These are phyloP conservation scores for Starmerella stigmatis DNA, from an alignment of 805 yeast species.

Conservation along the genomic window DNA sequence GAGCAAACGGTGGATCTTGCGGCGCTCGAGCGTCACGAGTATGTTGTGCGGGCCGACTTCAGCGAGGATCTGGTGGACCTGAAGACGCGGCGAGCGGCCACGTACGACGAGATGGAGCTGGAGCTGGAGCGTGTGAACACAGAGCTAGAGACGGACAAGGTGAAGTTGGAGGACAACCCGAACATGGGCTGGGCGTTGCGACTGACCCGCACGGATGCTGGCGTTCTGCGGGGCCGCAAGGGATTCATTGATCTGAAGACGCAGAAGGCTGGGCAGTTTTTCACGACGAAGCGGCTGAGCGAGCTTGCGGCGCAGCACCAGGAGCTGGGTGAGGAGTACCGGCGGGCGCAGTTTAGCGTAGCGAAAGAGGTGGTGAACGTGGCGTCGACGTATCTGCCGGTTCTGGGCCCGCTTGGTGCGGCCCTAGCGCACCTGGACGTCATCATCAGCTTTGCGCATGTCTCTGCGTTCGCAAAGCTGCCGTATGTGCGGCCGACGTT, in stretches of 20 bases:
- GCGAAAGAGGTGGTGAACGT: constrained; percentile 76
- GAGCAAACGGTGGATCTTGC: constrained; percentile 86
- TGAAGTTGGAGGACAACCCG: constrained; percentile 79
- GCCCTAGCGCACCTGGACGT: constrained; percentile 72
- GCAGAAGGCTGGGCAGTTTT: constrained; percentile 89
- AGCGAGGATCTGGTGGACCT: constrained; percentile 63
- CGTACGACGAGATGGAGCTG: constrained; percentile 45
- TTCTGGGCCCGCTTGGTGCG: constrained; percentile 56
- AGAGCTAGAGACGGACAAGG: constrained; percentile 71
- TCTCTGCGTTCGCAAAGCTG: constrained; percentile 67
- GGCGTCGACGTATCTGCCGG: constrained; percentile 69
- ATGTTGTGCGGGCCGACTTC: constrained; percentile 78
- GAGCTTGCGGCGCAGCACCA: constrained; percentile 49
- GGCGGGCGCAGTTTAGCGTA: constrained; percentile 61
- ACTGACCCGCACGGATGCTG: constrained; percentile 78
- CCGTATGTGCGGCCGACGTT: constrained; percentile 70
- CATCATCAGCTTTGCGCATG: constrained; percentile 73
- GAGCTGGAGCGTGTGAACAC: constrained; percentile 59
- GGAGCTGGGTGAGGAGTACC: constrained; percentile 55
- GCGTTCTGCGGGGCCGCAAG: constrained; percentile 52
- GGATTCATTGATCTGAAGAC: constrained; percentile 74
- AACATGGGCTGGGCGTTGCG: constrained; percentile 92
- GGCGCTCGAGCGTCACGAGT: constrained; percentile 72
- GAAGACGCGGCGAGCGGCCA: constrained; percentile 44
- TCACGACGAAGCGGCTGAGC: constrained; percentile 61